These are phyloP conservation scores for Phytophthora ohioensis DNA, from an alignment of 352 stramenopile species.

Conservation along the genomic window DNA sequence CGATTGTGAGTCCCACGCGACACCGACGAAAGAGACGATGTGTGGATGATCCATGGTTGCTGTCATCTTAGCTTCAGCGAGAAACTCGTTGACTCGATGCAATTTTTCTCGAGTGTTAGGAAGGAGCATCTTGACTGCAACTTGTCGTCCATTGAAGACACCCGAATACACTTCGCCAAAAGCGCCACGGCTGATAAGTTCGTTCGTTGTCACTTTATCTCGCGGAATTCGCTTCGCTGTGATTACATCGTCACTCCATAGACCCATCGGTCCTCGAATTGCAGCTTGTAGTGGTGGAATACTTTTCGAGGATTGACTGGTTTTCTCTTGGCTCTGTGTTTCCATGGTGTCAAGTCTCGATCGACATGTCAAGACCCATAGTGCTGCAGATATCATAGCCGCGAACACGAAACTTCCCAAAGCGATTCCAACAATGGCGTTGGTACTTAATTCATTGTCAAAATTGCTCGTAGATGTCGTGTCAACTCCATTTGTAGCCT, in stretches of 20 bases:
- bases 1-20: slow-evolving; percentile 47
- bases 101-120: slow-evolving; percentile 29
- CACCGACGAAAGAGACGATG: slow-evolving; percentile 49
- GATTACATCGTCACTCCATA: slow-evolving; percentile 46
- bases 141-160: slow-evolving; percentile 38
- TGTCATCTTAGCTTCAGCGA: slow-evolving; percentile 46
- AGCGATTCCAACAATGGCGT: slow-evolving; percentile 7
- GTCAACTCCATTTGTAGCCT: not conserved
- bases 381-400: not conserved
- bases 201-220: slow-evolving; percentile 31
- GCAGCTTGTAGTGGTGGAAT: not conserved
- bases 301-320: not conserved
- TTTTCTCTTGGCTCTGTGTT: slow-evolving; percentile 8
- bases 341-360: slow-evolving; percentile 2
- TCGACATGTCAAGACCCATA: not conserved
- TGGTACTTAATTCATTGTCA: not conserved
- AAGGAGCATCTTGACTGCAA: slow-evolving; percentile 50
- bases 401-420: slow-evolving; percentile 1
- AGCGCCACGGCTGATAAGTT: slow-evolving; percentile 33
- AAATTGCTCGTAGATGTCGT: no score
- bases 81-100: slow-evolving; percentile 40
- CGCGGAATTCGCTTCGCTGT: slow-evolving; percentile 41
- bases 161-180: slow-evolving; percentile 49
- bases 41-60: slow-evolving; percentile 38
- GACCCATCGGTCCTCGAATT: not conserved